Evolutionary conservation across 2,329 filamentous ascomycete species (phyloP).

Genomic region (Ploettnerulaceae sp.): DNA sequence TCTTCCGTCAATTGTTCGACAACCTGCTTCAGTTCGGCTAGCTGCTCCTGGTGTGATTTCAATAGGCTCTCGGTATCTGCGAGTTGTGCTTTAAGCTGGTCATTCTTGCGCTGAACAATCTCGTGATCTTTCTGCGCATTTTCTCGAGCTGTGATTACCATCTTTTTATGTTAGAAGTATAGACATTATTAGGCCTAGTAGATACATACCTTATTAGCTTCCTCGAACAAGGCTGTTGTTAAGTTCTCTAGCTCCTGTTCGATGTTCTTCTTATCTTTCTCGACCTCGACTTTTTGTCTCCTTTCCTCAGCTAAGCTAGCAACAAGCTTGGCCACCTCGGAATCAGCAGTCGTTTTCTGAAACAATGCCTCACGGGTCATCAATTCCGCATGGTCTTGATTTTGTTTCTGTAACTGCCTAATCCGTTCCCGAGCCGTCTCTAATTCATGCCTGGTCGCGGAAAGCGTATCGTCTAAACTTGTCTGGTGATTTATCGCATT

Average conservation of each 20-base stretch:
- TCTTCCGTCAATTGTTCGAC: constrained; percentile 81
- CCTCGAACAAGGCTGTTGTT: constrained; percentile 91
- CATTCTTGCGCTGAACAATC: constrained; percentile 74
- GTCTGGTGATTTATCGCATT: constrained; percentile 97
- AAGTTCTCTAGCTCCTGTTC: constrained; percentile 88
- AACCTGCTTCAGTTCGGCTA: constrained; percentile 83
- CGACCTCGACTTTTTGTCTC: constrained; percentile 56
- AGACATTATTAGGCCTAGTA: constrained; percentile 38
- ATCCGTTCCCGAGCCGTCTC: constrained; percentile 66
- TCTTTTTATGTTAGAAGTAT: constrained; percentile 77
- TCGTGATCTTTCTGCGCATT: constrained; percentile 84
- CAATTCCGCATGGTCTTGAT: constrained; percentile 61
- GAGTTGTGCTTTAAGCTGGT: constrained; percentile 80
- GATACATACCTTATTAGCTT: constrained; percentile 73
- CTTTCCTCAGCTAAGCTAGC: constrained; percentile 60
- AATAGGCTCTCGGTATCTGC: constrained; percentile 82
- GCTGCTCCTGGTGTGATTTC: constrained; percentile 86
- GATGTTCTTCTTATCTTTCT: constrained; percentile 80
- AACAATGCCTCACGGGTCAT: constrained; percentile 72
- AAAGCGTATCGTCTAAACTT: constrained; percentile 80
- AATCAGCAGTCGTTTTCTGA: constrained; percentile 67
- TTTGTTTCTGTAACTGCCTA: constrained; percentile 56
- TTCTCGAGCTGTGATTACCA: constrained; percentile 89
- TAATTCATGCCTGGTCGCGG: constrained; percentile 76
- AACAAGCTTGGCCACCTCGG: constrained; percentile 59